phyloP scores from a whole-genome alignment of 257 asterid genomes.

The Nicotiana obtusifolia region DNA sequence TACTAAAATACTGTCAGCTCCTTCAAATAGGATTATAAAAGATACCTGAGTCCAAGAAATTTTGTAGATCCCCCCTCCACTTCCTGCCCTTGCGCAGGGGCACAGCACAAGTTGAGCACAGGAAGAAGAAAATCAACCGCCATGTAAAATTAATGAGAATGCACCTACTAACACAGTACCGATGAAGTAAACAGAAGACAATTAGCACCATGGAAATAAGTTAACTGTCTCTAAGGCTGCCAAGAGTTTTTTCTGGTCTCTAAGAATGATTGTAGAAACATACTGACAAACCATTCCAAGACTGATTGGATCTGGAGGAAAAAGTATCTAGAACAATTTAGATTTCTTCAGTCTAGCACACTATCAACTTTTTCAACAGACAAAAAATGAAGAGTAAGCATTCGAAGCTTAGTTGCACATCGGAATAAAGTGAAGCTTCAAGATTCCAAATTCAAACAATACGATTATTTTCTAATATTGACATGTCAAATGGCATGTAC shows the following conservation, averaged over 20 bases:
- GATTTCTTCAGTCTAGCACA: neutral
- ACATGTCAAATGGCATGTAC: neutral
- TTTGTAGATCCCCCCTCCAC: neutral
- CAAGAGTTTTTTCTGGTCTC: neutral
- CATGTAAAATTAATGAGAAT: neutral
- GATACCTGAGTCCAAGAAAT: conserved; percentile 1
- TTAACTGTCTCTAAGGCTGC: neutral
- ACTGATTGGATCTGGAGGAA: neutral
- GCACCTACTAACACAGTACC: neutral
- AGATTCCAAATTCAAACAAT: neutral
- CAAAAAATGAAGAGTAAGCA: neutral
- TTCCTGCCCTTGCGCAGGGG: neutral
- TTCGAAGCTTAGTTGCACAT: neutral
- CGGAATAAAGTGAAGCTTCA: neutral
- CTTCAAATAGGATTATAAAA: neutral
- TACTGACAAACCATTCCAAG: neutral
- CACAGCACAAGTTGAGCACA: neutral
- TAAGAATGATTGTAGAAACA: neutral
- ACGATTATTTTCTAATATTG: neutral
- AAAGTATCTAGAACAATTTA: neutral
- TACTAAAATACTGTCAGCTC: neutral
- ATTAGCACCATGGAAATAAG: neutral
- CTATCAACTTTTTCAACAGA: neutral
- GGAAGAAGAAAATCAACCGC: neutral
- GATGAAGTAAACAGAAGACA: neutral